Base-by-base conservation (phyloP, 768 basidiomycete species). In the Phylloporus rhodoxanthus region DNA sequence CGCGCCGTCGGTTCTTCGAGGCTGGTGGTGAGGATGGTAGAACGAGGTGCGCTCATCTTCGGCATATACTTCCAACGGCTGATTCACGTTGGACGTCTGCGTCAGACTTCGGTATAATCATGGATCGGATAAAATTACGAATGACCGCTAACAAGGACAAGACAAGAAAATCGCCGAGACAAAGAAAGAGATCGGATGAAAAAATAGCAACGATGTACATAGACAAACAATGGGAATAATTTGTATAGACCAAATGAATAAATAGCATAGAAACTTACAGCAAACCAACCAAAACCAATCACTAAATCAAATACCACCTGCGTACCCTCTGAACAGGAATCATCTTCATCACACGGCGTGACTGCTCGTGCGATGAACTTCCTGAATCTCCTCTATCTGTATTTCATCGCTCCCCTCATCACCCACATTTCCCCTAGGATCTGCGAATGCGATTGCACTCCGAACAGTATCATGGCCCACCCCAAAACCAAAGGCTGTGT, bases 101-200 rank as follows among this genome's bases (percentile, higher is more conserved):
- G n/a, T 92, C 44, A 87, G 89, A 13, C 30, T 32, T n/a, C n/a
- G n/a, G 8, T 91, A 91, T 64, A 87, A 89, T 60, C 87, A 88
- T 57, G 88, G 77, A 2, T 72, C 78, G 52, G 80, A n/a, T n/a
- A n/a, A n/a, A n/a, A n/a, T n/a, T n/a, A n/a, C n/a, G n/a, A n/a
- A n/a, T n/a, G n/a, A n/a, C n/a, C n/a, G n/a, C n/a, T n/a, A n/a
- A n/a, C n/a, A n/a, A n/a, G n/a, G n/a, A n/a, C n/a, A n/a, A n/a
- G n/a, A n/a, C n/a, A n/a, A n/a, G n/a, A n/a, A n/a, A n/a, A n/a
- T n/a, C n/a, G n/a, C n/a, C n/a, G n/a, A n/a, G n/a, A n/a, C n/a
- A n/a, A n/a, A n/a, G n/a, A n/a, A n/a, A n/a, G n/a, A n/a, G n/a
- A n/a, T n/a, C n/a, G n/a, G 34, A 21, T 13, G 14, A 13, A 14